Evolutionary conservation across 2,329 filamentous ascomycete species (phyloP).

Genomic region (Amylocarpus encephaloides): DNA sequence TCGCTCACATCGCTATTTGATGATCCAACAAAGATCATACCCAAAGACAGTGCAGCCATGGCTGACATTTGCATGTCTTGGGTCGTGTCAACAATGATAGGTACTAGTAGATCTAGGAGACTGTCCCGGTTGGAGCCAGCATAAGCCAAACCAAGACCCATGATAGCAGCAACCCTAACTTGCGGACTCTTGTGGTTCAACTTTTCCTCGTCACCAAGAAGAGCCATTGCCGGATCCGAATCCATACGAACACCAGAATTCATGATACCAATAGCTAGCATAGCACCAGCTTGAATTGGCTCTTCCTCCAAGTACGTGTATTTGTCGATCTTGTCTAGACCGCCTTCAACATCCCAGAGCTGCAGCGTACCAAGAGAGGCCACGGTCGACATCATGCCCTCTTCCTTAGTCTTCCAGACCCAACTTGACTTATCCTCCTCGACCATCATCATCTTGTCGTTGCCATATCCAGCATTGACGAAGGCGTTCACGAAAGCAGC

Average conservation of each 20-base stretch:
- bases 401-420: constrained; percentile 99
- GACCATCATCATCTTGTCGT: constrained; percentile 96
- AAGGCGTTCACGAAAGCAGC: constrained; percentile 96
- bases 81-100: constrained; percentile 77
- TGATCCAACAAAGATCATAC: constrained; percentile 87
- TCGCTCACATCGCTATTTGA: constrained; percentile 87
- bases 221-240: constrained; percentile 80
- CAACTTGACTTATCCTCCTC: constrained; percentile 84
- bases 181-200: constrained; percentile 71
- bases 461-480: constrained; percentile 89
- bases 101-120: constrained; percentile 75
- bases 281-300: constrained; percentile 83
- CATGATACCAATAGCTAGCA: constrained; percentile 91
- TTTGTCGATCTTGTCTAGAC: constrained; percentile 88
- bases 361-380: constrained; percentile 88
- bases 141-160: constrained; percentile 92
- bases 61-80: constrained; percentile 93
- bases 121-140: constrained; percentile 91
- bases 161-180: constrained; percentile 79
- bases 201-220: constrained; percentile 75
- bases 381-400: constrained; percentile 94
- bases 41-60: constrained; percentile 87
- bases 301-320: constrained; percentile 82
- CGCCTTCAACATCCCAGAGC: constrained; percentile 89
- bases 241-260: constrained; percentile 88